Evolutionary conservation across 75 land plant genomes (phyloP).

Genomic region (Pinus albicaulis): DNA sequence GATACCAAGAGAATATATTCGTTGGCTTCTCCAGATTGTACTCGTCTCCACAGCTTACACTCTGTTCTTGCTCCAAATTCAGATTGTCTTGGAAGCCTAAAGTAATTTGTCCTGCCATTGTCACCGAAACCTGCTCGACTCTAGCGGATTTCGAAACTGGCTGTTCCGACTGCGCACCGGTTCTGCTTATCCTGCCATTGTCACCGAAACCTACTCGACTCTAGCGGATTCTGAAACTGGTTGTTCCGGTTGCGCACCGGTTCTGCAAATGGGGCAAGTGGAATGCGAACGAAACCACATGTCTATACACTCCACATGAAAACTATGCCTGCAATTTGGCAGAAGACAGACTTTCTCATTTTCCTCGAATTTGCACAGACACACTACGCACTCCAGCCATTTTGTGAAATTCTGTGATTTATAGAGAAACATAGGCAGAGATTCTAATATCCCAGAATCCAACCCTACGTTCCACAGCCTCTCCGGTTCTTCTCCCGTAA

Average conservation of each 20-base stretch:
- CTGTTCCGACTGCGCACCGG: background rate
- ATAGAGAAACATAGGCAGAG: background rate
- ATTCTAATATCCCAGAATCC: background rate
- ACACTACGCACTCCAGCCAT: slow-evolving; percentile 45
- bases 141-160: too few species aligned
- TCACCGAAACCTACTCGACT: too few species aligned
- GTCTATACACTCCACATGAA: slow-evolving; percentile 66
- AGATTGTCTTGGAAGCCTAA: background rate
- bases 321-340: slow-evolving; percentile 44
- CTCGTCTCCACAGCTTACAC: too few species aligned
- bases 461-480: background rate
- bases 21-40: background rate
- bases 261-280: slow-evolving; percentile 69
- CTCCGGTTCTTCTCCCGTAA: background rate
- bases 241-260: slow-evolving; percentile 11
- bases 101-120: too few species aligned
- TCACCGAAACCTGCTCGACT: too few species aligned
- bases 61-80: background rate
- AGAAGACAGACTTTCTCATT: slow-evolving; percentile 43
- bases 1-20: background rate
- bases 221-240: too few species aligned
- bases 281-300: slow-evolving; percentile 55
- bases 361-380: slow-evolving; percentile 51
- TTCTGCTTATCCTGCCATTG: too few species aligned
- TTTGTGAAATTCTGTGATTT: slow-evolving; percentile 30